Base-by-base conservation (phyloP, 495 filamentous ascomycete species). In the Paragyromitra xinjiangensis region DNA sequence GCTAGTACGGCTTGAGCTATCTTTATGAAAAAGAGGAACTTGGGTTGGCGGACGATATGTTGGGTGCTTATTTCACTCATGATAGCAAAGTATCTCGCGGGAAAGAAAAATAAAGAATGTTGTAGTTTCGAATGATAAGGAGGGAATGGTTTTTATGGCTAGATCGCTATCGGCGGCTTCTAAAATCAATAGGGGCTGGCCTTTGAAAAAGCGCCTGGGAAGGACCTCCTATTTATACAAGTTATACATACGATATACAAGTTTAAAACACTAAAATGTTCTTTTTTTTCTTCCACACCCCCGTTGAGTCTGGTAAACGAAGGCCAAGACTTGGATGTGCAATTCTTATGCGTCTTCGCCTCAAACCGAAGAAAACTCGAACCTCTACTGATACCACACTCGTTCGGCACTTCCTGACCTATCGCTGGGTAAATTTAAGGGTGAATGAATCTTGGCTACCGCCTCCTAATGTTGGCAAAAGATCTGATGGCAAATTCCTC, bases 41-140 rank as follows among this genome's bases (percentile, higher is more conserved):
- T 67, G 6, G 72, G 72, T 12, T 75, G 72, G 3, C 70, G 44
- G n/a, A 75, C 72, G 34, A 75, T 63, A 12, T 75, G 72, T 34
- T 62, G 53, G 42, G 19, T n/a, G 40, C 2, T 22, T 42, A 53
- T 24, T 2, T 63, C 72, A n/a, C 29, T 37, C 72, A 75, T 75
- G 12, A 7, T 62, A 24, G 7, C 26, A 2, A 6, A 34, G 19
- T 50, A n/a, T 40, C 37, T 11, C 24, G 48, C 42, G 26, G 19
- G 29, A 44, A 40, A 42, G 64, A 37, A 45, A 48, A 53, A 24
- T 40, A 51, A 69, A n/a, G 53, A 34, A 29, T 34, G 44, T 16
- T 34, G 51, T 9, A 39, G 37, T 16, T 37, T 11, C 29, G 5
- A 34, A 39, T 40, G 14, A 37, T 19, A 22, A 29, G 14, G 37